Percentiles rank a stretch among this genome's conserved stretches.
phyloP scores from a whole-genome alignment of 164 flowering plant species.

The Nymphaea thermarum region DNA sequence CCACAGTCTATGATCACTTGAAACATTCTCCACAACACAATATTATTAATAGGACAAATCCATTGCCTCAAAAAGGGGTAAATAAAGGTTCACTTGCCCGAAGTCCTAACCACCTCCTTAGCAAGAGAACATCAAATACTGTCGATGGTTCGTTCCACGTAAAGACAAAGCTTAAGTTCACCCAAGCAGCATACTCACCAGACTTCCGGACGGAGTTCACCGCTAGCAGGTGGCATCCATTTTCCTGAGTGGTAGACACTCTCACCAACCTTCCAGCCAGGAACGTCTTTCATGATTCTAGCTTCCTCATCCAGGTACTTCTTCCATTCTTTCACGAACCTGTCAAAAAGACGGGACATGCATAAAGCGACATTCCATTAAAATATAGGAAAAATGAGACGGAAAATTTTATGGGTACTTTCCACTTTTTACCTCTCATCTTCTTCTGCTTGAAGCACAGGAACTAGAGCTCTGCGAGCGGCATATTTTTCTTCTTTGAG shows the following conservation, averaged over 20 bases:
- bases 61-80: too few species aligned
- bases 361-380: neutral
- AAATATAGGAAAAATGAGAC: too few species aligned
- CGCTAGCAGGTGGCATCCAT: slow-evolving; percentile 98
- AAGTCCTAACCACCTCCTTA: too few species aligned
- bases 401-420: neutral
- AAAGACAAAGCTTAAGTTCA: too few species aligned
- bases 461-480: slow-evolving; percentile 83
- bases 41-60: too few species aligned
- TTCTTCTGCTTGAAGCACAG: slow-evolving; percentile 94
- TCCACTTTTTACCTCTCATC: slow-evolving; percentile 60
- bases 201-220: slow-evolving; percentile 89
- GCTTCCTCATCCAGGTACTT: slow-evolving; percentile 87
- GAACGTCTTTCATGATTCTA: slow-evolving; percentile 91
- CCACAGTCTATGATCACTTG: too few species aligned
- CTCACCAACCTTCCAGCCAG: slow-evolving; percentile 99
- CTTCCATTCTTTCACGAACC: slow-evolving; percentile 97
- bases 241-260: slow-evolving; percentile 82
- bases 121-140: too few species aligned
- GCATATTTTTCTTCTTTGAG: slow-evolving; percentile 90
- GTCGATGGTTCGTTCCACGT: too few species aligned
- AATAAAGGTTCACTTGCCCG: too few species aligned
- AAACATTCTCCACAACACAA: too few species aligned
- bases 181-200: slow-evolving; percentile 38
- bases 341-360: slow-evolving; percentile 7